phyloP scores from a whole-genome alignment of 345 rosid genomes.

The Salix dunnii region DNA sequence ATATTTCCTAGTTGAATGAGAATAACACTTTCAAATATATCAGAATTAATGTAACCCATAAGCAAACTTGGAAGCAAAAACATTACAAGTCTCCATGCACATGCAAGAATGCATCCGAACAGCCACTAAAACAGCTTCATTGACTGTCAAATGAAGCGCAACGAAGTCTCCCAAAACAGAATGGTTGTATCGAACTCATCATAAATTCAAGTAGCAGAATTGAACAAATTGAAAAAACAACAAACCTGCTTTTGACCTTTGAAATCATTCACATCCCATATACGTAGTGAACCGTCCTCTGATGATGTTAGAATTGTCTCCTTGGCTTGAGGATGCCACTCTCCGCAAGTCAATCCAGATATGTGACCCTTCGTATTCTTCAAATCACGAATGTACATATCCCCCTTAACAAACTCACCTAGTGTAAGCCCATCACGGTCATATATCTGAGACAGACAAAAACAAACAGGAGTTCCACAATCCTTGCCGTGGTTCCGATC shows the following conservation, averaged over 20 bases:
- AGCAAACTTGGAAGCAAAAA: neutral
- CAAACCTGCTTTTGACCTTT: conserved; percentile 86
- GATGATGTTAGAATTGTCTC: conserved; percentile 92
- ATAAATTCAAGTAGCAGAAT: neutral
- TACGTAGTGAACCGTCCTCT: conserved; percentile 92
- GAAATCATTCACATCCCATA: conserved; percentile 98
- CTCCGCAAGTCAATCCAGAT: conserved; percentile 88
- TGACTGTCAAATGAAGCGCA: neutral
- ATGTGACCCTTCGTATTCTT: conserved; percentile 97
- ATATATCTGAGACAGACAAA: conserved; percentile 53
- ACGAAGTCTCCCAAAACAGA: neutral
- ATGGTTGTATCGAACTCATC: neutral
- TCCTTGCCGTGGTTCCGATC: neutral
- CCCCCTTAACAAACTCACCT: conserved; percentile 96
- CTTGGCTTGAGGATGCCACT: conserved; percentile 85
- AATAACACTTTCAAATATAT: conserved; percentile 2
- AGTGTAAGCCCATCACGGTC: conserved; percentile 95
- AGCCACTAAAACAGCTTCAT: neutral
- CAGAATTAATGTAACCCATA: conserved; percentile 1
- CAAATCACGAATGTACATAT: conserved; percentile 95
- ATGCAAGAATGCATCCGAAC: neutral
- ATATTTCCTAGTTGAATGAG: neutral
- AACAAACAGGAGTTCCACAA: conserved; percentile 3
- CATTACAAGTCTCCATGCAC: neutral
- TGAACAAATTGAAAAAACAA: neutral